These are phyloP conservation scores for Ceratocystis harringtonii DNA, from an alignment of 2,329 filamentous ascomycete species.

Conservation along the genomic window DNA sequence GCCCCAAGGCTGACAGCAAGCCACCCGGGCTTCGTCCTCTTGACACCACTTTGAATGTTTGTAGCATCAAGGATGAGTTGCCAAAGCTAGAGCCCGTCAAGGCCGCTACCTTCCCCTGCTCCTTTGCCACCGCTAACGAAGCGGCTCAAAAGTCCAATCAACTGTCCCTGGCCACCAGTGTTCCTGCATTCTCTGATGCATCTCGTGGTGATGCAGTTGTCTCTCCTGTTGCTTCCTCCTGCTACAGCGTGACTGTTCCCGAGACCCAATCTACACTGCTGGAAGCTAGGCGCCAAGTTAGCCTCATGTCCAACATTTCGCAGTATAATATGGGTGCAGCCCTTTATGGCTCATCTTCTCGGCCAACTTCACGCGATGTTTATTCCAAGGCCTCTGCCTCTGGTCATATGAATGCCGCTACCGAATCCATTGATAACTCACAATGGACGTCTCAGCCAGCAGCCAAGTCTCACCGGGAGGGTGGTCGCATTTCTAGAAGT, in stretches of 20 bases:
- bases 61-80: not conserved
- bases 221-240: constrained; percentile 15
- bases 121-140: not conserved
- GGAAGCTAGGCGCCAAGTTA: constrained; percentile 15
- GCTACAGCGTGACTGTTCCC: constrained; percentile 16
- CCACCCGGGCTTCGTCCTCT: constrained; percentile 12
- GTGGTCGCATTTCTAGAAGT: constrained; percentile 13
- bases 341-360: constrained; percentile 11
- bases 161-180: not conserved
- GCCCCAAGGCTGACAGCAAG: constrained; percentile 9
- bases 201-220: constrained; percentile 8
- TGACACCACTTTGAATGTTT: constrained; percentile 10
- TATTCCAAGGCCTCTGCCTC: constrained; percentile 1
- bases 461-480: not conserved
- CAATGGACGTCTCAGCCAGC: not conserved
- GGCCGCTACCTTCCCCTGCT: not conserved
- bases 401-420: not conserved
- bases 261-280: constrained; percentile 16
- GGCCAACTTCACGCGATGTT: constrained; percentile 10
- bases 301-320: constrained; percentile 17
- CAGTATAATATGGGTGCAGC: constrained; percentile 15
- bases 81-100: not conserved
- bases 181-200: not conserved
- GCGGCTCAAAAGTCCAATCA: not conserved
- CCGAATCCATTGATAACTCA: not conserved